A percentile compares a stretch with the other conserved stretches of the same genome.
Evolutionary conservation across 169 alveolate species (phyloP).

Genomic region (Babesia caballi): DNA sequence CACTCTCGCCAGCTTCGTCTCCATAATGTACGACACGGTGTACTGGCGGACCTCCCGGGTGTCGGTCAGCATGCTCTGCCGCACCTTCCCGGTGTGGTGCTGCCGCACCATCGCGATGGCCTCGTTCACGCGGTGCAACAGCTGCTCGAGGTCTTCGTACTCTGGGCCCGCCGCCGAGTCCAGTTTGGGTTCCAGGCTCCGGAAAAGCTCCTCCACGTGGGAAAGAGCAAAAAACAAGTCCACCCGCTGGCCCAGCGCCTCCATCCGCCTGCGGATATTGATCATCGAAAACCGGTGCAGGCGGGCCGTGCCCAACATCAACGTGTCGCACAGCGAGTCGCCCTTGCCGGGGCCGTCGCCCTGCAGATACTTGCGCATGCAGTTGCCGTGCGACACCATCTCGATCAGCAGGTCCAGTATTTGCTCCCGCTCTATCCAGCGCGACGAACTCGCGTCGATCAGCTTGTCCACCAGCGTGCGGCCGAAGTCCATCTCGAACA

Average conservation of each 20-base stretch:
- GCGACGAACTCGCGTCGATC: not conserved
- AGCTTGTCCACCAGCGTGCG: not conserved
- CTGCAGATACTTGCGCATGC: conserved; percentile 11
- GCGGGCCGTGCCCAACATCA: conserved; percentile 4
- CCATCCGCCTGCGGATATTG: not conserved
- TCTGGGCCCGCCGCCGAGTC: not conserved
- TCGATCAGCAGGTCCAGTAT: conserved; percentile 10
- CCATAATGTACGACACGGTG: conserved; percentile 42
- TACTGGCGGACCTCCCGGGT: conserved; percentile 6
- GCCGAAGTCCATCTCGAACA: conserved; percentile 39
- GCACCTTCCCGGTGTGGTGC: conserved; percentile 2
- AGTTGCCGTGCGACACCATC: conserved; percentile 25
- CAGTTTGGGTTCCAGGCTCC: conserved; percentile 5
- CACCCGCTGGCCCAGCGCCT: conserved; percentile 14
- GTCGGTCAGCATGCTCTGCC: not conserved
- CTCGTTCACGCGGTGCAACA: conserved; percentile 20
- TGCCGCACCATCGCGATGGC: conserved; percentile 11
- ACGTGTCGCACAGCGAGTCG: conserved; percentile 9
- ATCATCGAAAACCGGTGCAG: conserved; percentile 4
- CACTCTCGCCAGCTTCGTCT: not conserved
- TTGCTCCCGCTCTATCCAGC: conserved; percentile 1
- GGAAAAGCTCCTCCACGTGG: conserved; percentile 13
- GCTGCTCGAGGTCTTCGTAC: not conserved
- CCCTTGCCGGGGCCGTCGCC: not conserved
- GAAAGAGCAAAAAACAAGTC: conserved; percentile 20